Evolutionary conservation across 2,329 filamentous ascomycete genomes (phyloP).

Genomic region (Clonostachys solani): DNA sequence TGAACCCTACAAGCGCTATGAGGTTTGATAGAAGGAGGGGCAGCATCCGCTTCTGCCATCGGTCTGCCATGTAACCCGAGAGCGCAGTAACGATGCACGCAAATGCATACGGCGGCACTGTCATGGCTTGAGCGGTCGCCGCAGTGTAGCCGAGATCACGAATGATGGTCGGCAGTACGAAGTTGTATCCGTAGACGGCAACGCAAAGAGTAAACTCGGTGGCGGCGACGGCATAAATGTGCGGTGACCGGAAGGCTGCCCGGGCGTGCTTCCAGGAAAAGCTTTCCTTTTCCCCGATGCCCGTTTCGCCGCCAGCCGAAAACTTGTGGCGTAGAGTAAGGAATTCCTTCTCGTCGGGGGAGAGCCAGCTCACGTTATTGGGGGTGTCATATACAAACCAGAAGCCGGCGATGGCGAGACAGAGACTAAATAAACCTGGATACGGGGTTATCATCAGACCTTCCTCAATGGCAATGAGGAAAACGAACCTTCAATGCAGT

Average conservation of each 20-base stretch:
- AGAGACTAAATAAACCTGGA: neutral
- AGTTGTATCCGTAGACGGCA: neutral
- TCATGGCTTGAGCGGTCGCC: slow-evolving; percentile 16
- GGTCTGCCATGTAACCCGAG: neutral
- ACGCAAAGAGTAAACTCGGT: neutral
- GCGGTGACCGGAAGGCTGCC: neutral
- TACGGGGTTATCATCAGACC: too few species aligned
- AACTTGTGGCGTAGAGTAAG: neutral
- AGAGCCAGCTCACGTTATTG: slow-evolving; percentile 3
- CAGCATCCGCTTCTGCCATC: neutral
- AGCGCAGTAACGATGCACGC: slow-evolving; percentile 16
- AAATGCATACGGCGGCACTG: slow-evolving; percentile 31
- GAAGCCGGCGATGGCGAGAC: neutral
- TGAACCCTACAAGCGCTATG: neutral
- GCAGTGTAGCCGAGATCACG: slow-evolving; percentile 16
- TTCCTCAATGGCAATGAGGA: too few species aligned
- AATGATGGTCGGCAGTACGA: slow-evolving; percentile 16
- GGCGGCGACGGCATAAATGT: neutral
- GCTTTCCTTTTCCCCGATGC: neutral
- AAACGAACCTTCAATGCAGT: slow-evolving; percentile 1
- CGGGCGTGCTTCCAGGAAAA: neutral
- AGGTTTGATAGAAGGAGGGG: neutral
- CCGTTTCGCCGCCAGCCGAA: neutral
- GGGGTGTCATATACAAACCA: neutral
- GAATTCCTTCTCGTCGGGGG: slow-evolving; percentile 2